These are phyloP conservation scores for Raffaelea albimanens DNA, from an alignment of 2,329 filamentous ascomycete genomes.

Conservation along the genomic window DNA sequence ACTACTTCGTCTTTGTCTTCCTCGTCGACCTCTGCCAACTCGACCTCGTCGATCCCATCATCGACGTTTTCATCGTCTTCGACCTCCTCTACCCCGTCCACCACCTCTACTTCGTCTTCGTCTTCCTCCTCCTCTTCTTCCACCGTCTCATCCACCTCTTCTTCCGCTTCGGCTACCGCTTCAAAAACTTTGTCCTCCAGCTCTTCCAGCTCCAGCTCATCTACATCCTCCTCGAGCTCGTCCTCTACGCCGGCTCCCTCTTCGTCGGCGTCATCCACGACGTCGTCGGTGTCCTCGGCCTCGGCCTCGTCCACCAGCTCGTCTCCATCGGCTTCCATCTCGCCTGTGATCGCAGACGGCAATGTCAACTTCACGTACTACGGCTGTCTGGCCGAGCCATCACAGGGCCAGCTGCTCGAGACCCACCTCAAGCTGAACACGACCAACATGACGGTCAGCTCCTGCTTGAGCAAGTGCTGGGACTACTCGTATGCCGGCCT, in stretches of 20 bases:
- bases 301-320: neutral
- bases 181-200: neutral
- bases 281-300: neutral
- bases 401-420: conserved; percentile 10
- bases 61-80: neutral
- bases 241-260: neutral
- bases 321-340: neutral
- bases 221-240: neutral
- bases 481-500: conserved; percentile 25
- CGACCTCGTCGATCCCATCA: neutral
- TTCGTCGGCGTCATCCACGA: neutral
- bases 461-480: conserved; percentile 20
- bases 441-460: conserved; percentile 19
- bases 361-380: conserved; percentile 15
- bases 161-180: neutral
- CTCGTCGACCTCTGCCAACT: neutral
- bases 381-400: conserved; percentile 14
- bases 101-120: neutral
- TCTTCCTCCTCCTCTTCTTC: conserved; percentile 4
- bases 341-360: conserved; percentile 2
- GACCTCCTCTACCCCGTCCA: conserved; percentile 1
- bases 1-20: neutral
- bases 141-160: conserved; percentile 1
- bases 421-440: conserved; percentile 4
- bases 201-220: too few relatives aligned